phyloP scores from a whole-genome alignment of 306 rosid species.

The Rosa chinensis region DNA sequence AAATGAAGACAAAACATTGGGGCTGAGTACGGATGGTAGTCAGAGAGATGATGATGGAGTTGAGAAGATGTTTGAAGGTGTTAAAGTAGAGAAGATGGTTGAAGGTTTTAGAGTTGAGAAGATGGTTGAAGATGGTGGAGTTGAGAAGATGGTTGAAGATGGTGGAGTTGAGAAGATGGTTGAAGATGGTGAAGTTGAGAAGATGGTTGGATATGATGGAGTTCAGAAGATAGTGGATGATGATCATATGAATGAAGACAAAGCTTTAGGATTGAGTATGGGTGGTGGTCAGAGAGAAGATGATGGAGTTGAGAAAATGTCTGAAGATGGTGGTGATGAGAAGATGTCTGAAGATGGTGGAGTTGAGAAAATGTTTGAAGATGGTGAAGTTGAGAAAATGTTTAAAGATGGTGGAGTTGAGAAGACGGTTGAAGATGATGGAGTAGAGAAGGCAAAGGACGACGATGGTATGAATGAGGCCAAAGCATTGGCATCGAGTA shows the following conservation, averaged over 20 bases:
- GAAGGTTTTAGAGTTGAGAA: constrained; percentile 14
- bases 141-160: constrained; percentile 6
- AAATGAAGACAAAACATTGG: not conserved
- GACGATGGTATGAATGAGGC: not conserved
- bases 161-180: not conserved
- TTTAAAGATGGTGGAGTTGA: constrained; percentile 5
- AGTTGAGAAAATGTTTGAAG: constrained; percentile 9
- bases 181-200: not conserved
- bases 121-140: constrained; percentile 9
- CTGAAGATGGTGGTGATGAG: constrained; percentile 14
- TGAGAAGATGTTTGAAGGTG: not conserved
- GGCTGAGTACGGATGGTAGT: not conserved
- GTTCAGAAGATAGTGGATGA: not conserved
- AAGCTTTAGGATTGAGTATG: not conserved
- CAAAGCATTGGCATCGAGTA: not conserved
- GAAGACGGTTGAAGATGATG: constrained; percentile 6
- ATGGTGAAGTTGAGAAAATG: constrained; percentile 10
- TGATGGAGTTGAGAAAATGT: constrained; percentile 2
- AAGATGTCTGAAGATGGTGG: constrained; percentile 12
- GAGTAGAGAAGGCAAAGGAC: not conserved
- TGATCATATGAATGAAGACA: constrained; percentile 1
- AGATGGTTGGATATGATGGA: constrained; percentile 1
- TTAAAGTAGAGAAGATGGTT: not conserved
- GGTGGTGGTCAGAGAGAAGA: constrained; percentile 4
- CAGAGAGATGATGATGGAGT: not conserved